Percentiles rank a stretch among this genome's conserved stretches.
These are phyloP conservation scores for Solanum hybrid DNA, from an alignment of 305 asterid genomes.

Conservation along the genomic window DNA sequence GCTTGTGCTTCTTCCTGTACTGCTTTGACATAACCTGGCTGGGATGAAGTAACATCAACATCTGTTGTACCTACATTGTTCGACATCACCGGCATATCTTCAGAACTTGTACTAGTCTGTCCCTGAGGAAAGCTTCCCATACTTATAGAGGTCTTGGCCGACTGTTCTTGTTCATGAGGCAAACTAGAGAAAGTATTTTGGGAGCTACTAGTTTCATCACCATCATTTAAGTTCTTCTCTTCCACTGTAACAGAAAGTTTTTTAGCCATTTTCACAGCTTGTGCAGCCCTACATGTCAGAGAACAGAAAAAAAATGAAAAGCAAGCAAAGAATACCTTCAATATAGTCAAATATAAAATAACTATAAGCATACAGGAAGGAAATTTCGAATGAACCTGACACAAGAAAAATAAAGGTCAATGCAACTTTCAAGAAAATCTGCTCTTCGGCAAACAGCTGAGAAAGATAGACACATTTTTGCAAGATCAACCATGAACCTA, in stretches of 20 bases:
- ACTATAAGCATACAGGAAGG: constrained; percentile 9
- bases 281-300: constrained; percentile 68
- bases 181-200: constrained; percentile 91
- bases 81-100: constrained; percentile 44
- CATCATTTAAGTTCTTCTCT: constrained; percentile 67
- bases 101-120: constrained; percentile 84
- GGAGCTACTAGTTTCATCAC: constrained; percentile 79
- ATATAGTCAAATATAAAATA: constrained; percentile 14
- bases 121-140: constrained; percentile 79
- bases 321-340: background rate
- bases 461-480: constrained; percentile 93
- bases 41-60: constrained; percentile 22
- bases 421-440: constrained; percentile 92
- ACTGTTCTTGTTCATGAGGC: constrained; percentile 79
- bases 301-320: background rate
- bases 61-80: constrained; percentile 23
- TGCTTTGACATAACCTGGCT: constrained; percentile 28
- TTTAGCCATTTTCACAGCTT: constrained; percentile 92
- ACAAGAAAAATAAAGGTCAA: constrained; percentile 94
- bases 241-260: constrained; percentile 61
- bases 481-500: constrained; percentile 98
- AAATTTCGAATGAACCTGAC: constrained; percentile 53
- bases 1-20: constrained; percentile 38
- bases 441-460: constrained; percentile 85
- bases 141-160: constrained; percentile 77